These are phyloP conservation scores for Madurella fahalii DNA, from an alignment of 2,329 filamentous ascomycete genomes.

Conservation along the genomic window DNA sequence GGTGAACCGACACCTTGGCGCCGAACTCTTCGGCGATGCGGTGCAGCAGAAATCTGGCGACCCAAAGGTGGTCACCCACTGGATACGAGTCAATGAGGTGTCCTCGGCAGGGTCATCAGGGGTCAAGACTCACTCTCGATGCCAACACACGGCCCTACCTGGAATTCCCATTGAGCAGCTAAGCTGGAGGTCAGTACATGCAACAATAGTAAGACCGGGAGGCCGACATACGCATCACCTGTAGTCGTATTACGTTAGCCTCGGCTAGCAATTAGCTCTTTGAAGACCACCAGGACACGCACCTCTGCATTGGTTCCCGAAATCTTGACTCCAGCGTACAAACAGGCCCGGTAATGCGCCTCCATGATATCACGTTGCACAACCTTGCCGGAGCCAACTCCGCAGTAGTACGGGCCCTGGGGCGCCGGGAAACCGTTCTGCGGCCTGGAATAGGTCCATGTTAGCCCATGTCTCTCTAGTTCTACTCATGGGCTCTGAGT, in stretches of 20 bases:
- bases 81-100: conserved; percentile 9
- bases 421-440: conserved; percentile 57
- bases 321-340: conserved; percentile 88
- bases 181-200: background rate
- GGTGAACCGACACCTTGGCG: conserved; percentile 89
- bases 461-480: background rate
- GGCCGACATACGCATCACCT: conserved; percentile 40
- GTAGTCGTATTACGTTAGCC: background rate
- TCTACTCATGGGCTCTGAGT: background rate
- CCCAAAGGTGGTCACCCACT: conserved; percentile 97
- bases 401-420: conserved; percentile 95
- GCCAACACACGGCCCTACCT: conserved; percentile 83
- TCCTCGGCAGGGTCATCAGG: no score
- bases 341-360: conserved; percentile 67
- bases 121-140: conserved; percentile 64
- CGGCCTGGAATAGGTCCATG: conserved; percentile 8
- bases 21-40: conserved; percentile 90
- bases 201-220: background rate
- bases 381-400: conserved; percentile 95
- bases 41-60: conserved; percentile 81
- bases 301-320: conserved; percentile 99
- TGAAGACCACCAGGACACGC: background rate
- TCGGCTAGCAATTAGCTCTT: background rate
- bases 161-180: conserved; percentile 89
- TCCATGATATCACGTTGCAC: conserved; percentile 98